Evolutionary conservation across 192 early-diverging fungal genomes (phyloP).

Genomic region (Coemansia sp.): DNA sequence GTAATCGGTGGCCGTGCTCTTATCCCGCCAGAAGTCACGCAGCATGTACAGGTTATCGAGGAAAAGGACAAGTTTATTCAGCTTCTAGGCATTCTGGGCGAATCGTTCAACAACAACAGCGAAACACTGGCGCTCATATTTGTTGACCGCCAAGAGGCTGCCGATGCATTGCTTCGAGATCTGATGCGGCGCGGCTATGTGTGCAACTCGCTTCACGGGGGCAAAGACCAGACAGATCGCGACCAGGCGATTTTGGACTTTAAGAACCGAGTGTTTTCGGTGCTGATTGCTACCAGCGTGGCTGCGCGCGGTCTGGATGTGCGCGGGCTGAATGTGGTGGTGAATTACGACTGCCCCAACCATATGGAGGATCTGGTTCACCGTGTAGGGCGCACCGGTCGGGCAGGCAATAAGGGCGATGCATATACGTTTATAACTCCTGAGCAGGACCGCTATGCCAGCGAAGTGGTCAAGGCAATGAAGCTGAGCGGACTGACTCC

Average conservation of each 20-base stretch:
- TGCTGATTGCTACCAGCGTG: conserved; percentile 95
- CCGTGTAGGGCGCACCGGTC: conserved; percentile 95
- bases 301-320: conserved; percentile 96
- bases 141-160: conserved; percentile 93
- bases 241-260: conserved; percentile 94
- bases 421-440: conserved; percentile 96
- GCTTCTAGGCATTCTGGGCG: conserved; percentile 83
- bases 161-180: conserved; percentile 84
- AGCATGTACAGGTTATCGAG: conserved; percentile 89
- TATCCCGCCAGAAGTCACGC: conserved; percentile 82
- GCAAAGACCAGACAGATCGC: conserved; percentile 88
- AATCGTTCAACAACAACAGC: conserved; percentile 67
- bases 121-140: conserved; percentile 83
- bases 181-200: conserved; percentile 81
- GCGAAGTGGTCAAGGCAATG: conserved; percentile 85
- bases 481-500: conserved; percentile 72
- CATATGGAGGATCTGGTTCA: conserved; percentile 99
- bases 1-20: conserved; percentile 92
- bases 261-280: conserved; percentile 82
- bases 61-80: conserved; percentile 76
- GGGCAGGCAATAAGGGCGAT: conserved; percentile 96
- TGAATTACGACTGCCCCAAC: conserved; percentile 97
- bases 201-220: conserved; percentile 92
- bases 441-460: conserved; percentile 91
- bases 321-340: conserved; percentile 85